A percentile compares a stretch with the other conserved stretches of the same genome.
Conservation (phyloP, 805 yeast species). For the Torulaspora quercuum region DNA sequence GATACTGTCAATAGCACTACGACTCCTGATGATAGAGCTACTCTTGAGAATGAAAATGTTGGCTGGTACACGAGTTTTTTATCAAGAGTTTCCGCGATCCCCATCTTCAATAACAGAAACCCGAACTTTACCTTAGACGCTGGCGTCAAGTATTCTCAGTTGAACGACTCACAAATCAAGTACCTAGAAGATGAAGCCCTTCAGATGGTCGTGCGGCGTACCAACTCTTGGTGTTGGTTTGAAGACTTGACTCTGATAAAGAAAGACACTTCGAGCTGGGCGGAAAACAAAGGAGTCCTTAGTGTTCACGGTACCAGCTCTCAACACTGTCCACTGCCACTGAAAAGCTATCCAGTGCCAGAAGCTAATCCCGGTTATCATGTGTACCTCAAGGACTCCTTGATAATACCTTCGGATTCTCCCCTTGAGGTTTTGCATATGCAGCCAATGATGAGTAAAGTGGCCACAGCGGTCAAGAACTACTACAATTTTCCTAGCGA, state of each 20-base stretch:
- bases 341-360: conserved; percentile 24
- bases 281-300: conserved; percentile 24
- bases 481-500: conserved; percentile 40
- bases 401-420: conserved; percentile 33
- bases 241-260: conserved; percentile 24
- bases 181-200: conserved; percentile 29
- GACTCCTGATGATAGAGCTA: not conserved
- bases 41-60: conserved; percentile 1
- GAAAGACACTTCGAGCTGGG: conserved; percentile 11
- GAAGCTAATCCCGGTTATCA: conserved; percentile 19
- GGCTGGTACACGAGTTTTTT: conserved; percentile 21
- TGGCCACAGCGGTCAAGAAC: conserved; percentile 36
- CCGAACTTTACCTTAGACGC: conserved; percentile 16
- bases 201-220: conserved; percentile 21
- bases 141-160: conserved; percentile 27
- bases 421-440: conserved; percentile 31
- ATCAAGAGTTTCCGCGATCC: conserved; percentile 16
- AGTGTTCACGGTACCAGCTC: conserved; percentile 34
- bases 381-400: conserved; percentile 28
- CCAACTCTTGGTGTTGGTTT: conserved; percentile 35
- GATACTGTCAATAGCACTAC: not conserved
- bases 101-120: conserved; percentile 10
- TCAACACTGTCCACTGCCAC: conserved; percentile 29
- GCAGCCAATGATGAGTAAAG: conserved; percentile 36
- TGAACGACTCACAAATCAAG: conserved; percentile 27